phyloP scores from a whole-genome alignment of 1,139 yeast species.

The Meyerozyma elateridarum region DNA sequence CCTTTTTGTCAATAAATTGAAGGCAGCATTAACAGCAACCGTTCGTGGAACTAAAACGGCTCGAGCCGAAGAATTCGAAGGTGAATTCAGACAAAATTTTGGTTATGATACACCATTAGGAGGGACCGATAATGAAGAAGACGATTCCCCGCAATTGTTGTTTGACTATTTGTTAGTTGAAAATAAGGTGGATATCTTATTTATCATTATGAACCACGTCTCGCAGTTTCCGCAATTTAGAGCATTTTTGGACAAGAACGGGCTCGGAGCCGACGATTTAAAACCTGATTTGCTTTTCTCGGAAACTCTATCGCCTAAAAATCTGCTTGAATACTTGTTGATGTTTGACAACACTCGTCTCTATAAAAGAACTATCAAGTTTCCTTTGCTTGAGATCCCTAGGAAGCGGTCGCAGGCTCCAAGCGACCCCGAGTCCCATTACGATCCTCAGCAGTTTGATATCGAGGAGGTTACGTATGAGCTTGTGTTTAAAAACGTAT shows the following conservation, averaged over 20 bases:
- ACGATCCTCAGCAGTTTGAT: slow-evolving; percentile 27
- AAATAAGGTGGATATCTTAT: slow-evolving; percentile 45
- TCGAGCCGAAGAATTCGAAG: slow-evolving; percentile 39
- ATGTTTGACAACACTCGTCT: slow-evolving; percentile 42
- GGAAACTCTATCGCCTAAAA: slow-evolving; percentile 12
- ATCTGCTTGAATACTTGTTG: slow-evolving; percentile 33
- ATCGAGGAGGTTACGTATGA: slow-evolving; percentile 26
- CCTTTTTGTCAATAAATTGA: slow-evolving; percentile 38
- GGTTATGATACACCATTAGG: slow-evolving; percentile 36
- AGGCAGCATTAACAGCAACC: slow-evolving; percentile 35
- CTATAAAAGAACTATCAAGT: slow-evolving; percentile 34
- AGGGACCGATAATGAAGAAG: slow-evolving; percentile 26
- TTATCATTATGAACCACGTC: slow-evolving; percentile 35
- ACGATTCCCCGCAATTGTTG: slow-evolving; percentile 14
- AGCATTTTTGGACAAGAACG: slow-evolving; percentile 37
- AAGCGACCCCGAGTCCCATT: slow-evolving; percentile 27
- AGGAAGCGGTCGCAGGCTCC: slow-evolving; percentile 35
- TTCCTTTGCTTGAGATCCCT: slow-evolving; percentile 34
- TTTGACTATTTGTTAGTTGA: slow-evolving; percentile 37
- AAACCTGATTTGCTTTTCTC: slow-evolving; percentile 22
- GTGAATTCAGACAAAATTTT: slow-evolving; percentile 41
- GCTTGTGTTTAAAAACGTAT: slow-evolving; percentile 28
- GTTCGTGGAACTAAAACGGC: slow-evolving; percentile 26
- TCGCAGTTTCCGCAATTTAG: slow-evolving; percentile 36
- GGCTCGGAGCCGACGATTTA: slow-evolving; percentile 27